These are phyloP conservation scores for Thyridium curvatum DNA, from an alignment of 2,329 filamentous ascomycete genomes.

Conservation along the genomic window DNA sequence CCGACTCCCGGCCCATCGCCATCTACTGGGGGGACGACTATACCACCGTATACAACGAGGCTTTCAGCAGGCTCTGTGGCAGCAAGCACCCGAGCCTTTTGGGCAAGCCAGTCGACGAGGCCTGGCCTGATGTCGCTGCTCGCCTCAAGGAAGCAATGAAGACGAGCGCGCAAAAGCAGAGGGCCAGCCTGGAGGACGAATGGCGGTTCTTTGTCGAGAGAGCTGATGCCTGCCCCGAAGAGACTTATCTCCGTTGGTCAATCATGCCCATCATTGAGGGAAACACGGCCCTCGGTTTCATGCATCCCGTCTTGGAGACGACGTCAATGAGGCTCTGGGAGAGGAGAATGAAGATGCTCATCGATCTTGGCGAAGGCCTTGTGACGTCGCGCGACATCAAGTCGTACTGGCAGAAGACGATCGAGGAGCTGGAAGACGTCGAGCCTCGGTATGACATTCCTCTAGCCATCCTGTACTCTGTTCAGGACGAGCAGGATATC, in stretches of 20 bases:
- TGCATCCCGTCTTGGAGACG: constrained; percentile 39
- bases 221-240: constrained; percentile 32
- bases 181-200: constrained; percentile 32
- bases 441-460: constrained; percentile 42
- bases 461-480: constrained; percentile 43
- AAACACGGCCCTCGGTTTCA: constrained; percentile 35
- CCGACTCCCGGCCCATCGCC: constrained; percentile 40
- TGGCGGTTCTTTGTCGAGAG: constrained; percentile 38
- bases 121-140: constrained; percentile 48
- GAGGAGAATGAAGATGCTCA: constrained; percentile 40
- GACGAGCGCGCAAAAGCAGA: constrained; percentile 21
- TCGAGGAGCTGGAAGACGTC: constrained; percentile 35
- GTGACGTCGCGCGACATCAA: constrained; percentile 35
- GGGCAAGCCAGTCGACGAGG: constrained; percentile 51
- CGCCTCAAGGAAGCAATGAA: constrained; percentile 31
- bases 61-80: constrained; percentile 56
- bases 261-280: constrained; percentile 38
- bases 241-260: constrained; percentile 42
- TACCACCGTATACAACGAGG: constrained; percentile 66
- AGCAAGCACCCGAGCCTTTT: constrained; percentile 58
- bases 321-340: constrained; percentile 42
- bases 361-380: constrained; percentile 38
- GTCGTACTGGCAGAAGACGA: constrained; percentile 40
- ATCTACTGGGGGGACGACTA: constrained; percentile 57
- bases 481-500: constrained; percentile 30